Evolutionary conservation across 2,329 filamentous ascomycete genomes (phyloP).

Genomic region (Fusarium miscanthi): DNA sequence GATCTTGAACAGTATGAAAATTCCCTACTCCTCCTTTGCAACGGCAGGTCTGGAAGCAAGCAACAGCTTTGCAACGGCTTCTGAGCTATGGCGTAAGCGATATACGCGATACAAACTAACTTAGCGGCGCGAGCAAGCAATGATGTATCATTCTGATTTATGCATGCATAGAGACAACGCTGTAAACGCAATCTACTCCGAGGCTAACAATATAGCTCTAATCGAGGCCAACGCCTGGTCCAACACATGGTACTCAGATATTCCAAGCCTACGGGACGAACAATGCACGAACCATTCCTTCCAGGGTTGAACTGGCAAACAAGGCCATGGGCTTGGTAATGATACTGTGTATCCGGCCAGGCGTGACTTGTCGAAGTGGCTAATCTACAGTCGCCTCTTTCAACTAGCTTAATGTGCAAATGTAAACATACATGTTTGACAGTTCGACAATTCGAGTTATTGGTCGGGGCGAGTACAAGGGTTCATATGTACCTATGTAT

Average conservation of each 20-base stretch:
- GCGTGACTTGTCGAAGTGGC: constrained; percentile 5
- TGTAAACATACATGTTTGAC: constrained; percentile 11
- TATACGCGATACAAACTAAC: background rate
- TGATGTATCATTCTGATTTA: background rate
- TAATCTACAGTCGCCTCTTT: constrained; percentile 1
- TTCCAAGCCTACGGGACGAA: constrained; percentile 20
- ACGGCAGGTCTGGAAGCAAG: background rate
- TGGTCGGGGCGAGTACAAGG: constrained; percentile 20
- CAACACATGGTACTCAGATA: constrained; percentile 26
- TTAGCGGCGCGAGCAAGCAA: background rate
- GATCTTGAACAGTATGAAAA: constrained; percentile 23
- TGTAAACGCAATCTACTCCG: constrained; percentile 6
- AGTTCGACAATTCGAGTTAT: background rate
- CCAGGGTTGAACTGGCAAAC: constrained; percentile 13
- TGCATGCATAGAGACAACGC: constrained; percentile 1
- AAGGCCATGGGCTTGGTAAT: constrained; percentile 27
- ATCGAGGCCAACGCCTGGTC: constrained; percentile 25
- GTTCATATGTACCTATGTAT: constrained; percentile 17
- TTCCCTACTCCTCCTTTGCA: constrained; percentile 6
- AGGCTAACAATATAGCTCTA: constrained; percentile 10
- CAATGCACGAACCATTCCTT: constrained; percentile 30
- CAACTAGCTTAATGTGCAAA: constrained; percentile 1
- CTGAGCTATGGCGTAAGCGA: constrained; percentile 1
- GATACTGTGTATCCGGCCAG: constrained; percentile 1
- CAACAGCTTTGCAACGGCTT: background rate